phyloP scores from a whole-genome alignment of 495 filamentous ascomycete species.

The Aspergillus saccharolyticus region DNA sequence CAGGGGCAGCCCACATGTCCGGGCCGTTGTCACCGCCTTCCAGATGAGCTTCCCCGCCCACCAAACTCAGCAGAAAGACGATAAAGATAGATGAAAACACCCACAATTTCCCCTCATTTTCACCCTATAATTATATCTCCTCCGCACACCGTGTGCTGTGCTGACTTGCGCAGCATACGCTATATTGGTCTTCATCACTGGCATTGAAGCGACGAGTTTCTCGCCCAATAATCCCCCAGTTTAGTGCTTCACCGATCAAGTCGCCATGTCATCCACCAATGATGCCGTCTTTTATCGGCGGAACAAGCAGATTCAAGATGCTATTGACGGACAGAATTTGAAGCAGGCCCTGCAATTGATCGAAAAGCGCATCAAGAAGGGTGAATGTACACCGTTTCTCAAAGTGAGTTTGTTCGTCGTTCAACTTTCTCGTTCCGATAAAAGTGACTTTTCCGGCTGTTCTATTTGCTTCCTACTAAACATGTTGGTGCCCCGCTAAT shows the following conservation, averaged over 20 bases:
- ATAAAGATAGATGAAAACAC: slow-evolving; percentile 6
- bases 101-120: slow-evolving; percentile 17
- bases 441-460: too few species aligned
- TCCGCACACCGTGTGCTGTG: slow-evolving; percentile 28
- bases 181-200: not conserved
- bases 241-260: slow-evolving; percentile 1
- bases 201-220: not conserved
- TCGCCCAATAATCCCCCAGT: not conserved
- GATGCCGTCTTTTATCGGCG: slow-evolving; percentile 48
- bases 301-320: slow-evolving; percentile 54
- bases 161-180: slow-evolving; percentile 26
- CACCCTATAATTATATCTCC: slow-evolving; percentile 6
- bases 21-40: slow-evolving; percentile 23
- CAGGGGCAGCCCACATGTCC: not conserved
- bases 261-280: slow-evolving; percentile 31
- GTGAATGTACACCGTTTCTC: slow-evolving; percentile 46
- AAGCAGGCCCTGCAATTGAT: slow-evolving; percentile 57
- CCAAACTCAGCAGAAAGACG: slow-evolving; percentile 17
- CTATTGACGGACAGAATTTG: slow-evolving; percentile 51
- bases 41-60: slow-evolving; percentile 26
- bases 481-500: too few species aligned
- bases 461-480: too few species aligned
- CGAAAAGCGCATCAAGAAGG: slow-evolving; percentile 57
- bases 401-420: slow-evolving; percentile 21
- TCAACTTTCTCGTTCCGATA: not conserved